Conservation (phyloP, 192 early-diverging fungal species). For the Spinellus fusiger region DNA sequence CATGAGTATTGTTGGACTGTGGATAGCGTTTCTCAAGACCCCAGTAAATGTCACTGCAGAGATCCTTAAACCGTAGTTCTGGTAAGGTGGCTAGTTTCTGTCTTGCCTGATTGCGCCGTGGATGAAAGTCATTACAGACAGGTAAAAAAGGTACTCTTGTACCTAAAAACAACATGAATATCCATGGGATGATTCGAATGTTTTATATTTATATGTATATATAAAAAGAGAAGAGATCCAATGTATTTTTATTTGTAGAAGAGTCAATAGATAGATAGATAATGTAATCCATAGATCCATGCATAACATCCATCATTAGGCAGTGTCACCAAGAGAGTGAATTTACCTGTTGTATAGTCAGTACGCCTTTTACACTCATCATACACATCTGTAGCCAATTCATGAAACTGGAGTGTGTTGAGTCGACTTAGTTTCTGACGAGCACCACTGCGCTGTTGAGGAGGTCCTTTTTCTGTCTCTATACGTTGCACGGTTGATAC, state of each 20-base stretch:
- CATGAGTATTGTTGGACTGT: not conserved
- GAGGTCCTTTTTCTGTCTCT: constrained; percentile 28
- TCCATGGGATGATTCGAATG: too few species aligned
- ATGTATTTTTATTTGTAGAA: not conserved
- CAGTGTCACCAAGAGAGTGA: too few species aligned
- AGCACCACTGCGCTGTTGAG: constrained; percentile 38
- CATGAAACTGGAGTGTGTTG: constrained; percentile 81
- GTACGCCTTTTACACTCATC: constrained; percentile 83
- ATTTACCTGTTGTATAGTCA: constrained; percentile 42
- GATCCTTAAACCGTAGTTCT: constrained; percentile 80
- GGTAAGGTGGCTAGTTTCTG: constrained; percentile 95
- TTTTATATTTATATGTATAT: constrained; percentile 10
- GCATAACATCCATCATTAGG: too few species aligned
- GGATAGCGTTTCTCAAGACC: constrained; percentile 66
- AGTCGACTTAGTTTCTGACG: constrained; percentile 76
- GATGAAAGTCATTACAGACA: constrained; percentile 85
- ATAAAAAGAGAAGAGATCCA: constrained; percentile 4
- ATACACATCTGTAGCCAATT: constrained; percentile 92
- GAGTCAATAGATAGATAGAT: not conserved
- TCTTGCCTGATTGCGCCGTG: constrained; percentile 92
- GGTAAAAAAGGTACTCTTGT: constrained; percentile 71
- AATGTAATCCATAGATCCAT: too few species aligned
- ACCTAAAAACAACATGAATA: constrained; percentile 15
- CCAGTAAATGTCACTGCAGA: constrained; percentile 83
- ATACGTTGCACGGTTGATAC: too few species aligned